A percentile compares a stretch with the other conserved stretches of the same genome.
Conservation (phyloP, 2,329 filamentous ascomycete species). For the Cladobotryum mycophilum region DNA sequence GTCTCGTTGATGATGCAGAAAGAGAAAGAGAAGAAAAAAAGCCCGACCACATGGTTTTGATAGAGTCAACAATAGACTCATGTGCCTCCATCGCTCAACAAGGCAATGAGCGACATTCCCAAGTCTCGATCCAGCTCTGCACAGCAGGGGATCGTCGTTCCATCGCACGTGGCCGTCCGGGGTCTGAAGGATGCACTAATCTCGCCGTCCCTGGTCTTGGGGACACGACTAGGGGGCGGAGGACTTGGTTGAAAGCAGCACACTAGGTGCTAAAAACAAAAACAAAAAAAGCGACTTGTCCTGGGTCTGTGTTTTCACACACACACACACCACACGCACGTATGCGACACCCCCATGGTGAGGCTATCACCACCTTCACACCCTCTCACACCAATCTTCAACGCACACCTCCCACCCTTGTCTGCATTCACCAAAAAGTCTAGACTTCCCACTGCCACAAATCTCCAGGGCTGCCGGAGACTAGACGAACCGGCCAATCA, state of each 20-base stretch:
- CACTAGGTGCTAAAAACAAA: too few relatives aligned
- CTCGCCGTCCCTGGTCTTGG: slow-evolving; percentile 12
- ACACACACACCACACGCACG: too few relatives aligned
- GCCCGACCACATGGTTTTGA: neutral
- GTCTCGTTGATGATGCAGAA: too few relatives aligned
- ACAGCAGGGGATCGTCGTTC: slow-evolving; percentile 9
- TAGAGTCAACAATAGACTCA: neutral
- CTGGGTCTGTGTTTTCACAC: too few relatives aligned
- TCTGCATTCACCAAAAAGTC: neutral
- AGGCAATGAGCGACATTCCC: slow-evolving; percentile 9
- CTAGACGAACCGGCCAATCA: too few relatives aligned
- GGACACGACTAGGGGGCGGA: neutral
- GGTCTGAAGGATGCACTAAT: slow-evolving; percentile 13
- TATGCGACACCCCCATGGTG: too few relatives aligned
- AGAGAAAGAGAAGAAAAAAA: neutral
- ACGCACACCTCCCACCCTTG: too few relatives aligned
- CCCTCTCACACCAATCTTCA: too few relatives aligned
- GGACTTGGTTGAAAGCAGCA: too few relatives aligned
- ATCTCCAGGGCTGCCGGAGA: too few relatives aligned
- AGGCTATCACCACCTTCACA: too few relatives aligned
- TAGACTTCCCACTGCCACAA: neutral
- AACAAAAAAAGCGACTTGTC: too few relatives aligned
- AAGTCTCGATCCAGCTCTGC: slow-evolving; percentile 11
- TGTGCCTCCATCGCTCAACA: slow-evolving; percentile 2
- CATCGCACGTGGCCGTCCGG: slow-evolving; percentile 17